phyloP scores from a whole-genome alignment of 345 rosid species.

The Nasturtium officinale region DNA sequence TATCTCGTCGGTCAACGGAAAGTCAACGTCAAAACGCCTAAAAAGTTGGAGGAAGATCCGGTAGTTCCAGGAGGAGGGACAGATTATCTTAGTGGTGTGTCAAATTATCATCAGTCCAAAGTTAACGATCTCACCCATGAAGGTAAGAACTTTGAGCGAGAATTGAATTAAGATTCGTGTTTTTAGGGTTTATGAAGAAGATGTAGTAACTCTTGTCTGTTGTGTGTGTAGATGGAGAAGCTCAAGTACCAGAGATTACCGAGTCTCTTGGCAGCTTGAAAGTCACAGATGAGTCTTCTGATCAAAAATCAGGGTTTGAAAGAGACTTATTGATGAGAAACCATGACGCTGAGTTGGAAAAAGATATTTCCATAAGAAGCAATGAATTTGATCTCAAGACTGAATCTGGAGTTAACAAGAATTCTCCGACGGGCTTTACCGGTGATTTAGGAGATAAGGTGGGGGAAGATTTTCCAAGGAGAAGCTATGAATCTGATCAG shows the following conservation, averaged over 20 bases:
- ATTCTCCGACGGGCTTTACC: background rate
- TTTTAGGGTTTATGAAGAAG: background rate
- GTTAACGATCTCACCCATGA: conserved; percentile 47
- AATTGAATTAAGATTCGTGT: background rate
- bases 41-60: conserved; percentile 53
- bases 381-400: background rate
- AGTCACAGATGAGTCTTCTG: conserved; percentile 33
- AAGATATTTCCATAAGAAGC: background rate
- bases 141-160: conserved; percentile 39
- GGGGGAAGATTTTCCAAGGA: background rate
- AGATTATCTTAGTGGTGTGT: conserved; percentile 33
- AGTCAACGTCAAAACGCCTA: conserved; percentile 44
- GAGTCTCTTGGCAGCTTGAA: conserved; percentile 47
- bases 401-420: background rate
- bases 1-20: conserved; percentile 38
- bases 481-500: background rate
- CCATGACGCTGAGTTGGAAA: background rate
- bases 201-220: background rate
- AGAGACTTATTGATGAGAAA: conserved; percentile 15
- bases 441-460: too few relatives aligned
- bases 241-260: conserved; percentile 39
- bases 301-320: conserved; percentile 1
- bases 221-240: conserved; percentile 38
- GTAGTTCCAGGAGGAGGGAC: conserved; percentile 45
- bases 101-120: conserved; percentile 57